These are phyloP conservation scores for Brassica balearica DNA, from an alignment of 441 rosid genomes.

Conservation along the genomic window DNA sequence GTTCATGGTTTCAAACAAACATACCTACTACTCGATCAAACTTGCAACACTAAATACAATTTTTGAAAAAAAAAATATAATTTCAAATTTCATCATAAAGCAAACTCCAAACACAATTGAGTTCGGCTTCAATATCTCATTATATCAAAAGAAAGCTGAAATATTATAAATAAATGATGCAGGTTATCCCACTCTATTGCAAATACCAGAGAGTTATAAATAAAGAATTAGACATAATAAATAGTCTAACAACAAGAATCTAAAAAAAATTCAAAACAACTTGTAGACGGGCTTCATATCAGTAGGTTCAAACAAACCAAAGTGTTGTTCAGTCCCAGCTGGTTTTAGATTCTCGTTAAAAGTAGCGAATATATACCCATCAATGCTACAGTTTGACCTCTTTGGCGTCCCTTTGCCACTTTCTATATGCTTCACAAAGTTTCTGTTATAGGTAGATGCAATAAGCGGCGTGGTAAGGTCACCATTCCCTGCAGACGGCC, in stretches of 20 bases:
- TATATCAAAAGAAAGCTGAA: background rate
- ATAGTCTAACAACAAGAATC: background rate
- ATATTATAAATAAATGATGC: background rate
- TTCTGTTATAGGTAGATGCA: slow-evolving; percentile 34
- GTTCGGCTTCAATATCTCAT: background rate
- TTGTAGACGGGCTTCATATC: slow-evolving; percentile 34
- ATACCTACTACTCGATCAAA: background rate
- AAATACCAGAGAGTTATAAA: background rate
- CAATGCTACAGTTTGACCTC: slow-evolving; percentile 23
- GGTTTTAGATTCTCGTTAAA: slow-evolving; percentile 41
- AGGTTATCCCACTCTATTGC: background rate
- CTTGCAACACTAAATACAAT: background rate
- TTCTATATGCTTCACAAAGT: slow-evolving; percentile 32
- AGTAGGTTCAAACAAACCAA: slow-evolving; percentile 36
- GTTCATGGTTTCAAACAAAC: background rate
- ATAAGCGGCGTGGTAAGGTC: slow-evolving; percentile 23
- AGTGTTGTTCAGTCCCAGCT: slow-evolving; percentile 33
- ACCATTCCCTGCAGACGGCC: slow-evolving; percentile 46
- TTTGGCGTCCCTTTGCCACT: slow-evolving; percentile 39
- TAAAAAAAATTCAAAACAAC: slow-evolving; percentile 8
- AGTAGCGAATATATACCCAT: slow-evolving; percentile 38
- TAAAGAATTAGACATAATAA: background rate
- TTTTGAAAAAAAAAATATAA: background rate
- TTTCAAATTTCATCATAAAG: background rate
- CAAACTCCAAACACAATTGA: background rate